Evolutionary conservation across 106 monocot species (phyloP).

Genomic region (Narthecium ossifragum): DNA sequence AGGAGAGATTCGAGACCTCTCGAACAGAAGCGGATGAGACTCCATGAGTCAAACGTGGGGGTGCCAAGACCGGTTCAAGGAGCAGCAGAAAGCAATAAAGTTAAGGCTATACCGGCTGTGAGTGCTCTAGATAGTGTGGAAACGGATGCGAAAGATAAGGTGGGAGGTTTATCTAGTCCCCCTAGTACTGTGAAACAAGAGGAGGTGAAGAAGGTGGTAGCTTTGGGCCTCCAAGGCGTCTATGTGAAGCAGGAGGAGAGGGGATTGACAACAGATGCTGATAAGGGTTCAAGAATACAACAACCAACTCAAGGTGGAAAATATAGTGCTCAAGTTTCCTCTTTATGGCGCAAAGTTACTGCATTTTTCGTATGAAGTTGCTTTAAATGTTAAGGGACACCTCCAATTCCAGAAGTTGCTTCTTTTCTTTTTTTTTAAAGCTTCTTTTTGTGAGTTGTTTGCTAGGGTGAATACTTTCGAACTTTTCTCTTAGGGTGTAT

Average conservation of each 20-base stretch:
- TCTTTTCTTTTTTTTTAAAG: background rate
- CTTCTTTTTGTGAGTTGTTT: background rate
- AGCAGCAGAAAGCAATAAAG: background rate
- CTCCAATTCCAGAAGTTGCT: background rate
- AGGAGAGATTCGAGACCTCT: too few relatives aligned
- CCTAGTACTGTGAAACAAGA: background rate
- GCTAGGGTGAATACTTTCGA: background rate
- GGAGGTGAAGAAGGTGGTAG: background rate
- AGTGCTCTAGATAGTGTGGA: too few relatives aligned
- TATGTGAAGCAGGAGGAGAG: background rate
- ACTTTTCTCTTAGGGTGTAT: background rate
- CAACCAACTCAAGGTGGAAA: slow-evolving; percentile 9
- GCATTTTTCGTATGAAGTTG: background rate
- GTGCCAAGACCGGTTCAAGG: background rate
- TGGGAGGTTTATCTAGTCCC: background rate
- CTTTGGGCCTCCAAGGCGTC: background rate
- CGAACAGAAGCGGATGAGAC: slow-evolving; percentile 34
- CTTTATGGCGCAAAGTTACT: too few relatives aligned
- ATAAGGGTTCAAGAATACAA: background rate
- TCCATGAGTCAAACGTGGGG: slow-evolving; percentile 16
- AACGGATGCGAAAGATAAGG: background rate
- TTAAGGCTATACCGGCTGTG: background rate
- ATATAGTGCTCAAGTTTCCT: background rate
- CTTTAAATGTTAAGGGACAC: background rate
- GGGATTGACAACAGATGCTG: background rate